Evolutionary conservation across 371 early-diverging fungal species (phyloP), one percentile per base, ranked within the genome.

Genomic region (Vavraia culicis): DNA sequence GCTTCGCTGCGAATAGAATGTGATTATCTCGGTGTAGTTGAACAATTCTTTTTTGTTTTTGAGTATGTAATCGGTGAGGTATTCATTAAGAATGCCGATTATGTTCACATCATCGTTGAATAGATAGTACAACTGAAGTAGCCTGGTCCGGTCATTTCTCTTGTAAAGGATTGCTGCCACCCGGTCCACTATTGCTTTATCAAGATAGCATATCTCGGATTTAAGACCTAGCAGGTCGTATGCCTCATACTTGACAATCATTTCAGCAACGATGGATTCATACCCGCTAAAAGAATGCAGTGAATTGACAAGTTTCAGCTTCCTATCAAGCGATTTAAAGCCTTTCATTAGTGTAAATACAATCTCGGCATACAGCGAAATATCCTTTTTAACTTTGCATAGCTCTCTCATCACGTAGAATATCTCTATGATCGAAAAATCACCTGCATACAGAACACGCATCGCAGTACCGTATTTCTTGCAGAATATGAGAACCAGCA

Each of bases 231-330:
- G 33, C 10, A 63, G 13, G 43, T 63, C 60, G 39, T 35, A 63
- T 18, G 60, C 9, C 9, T 49, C 56, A 32, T 51, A 54, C 37
- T 61, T 61, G 14, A 61, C 46, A 36, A 65, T 57, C 21, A 43
- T 56, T 32, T 34, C 36, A n/a, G 65, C 46, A 32, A 61, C 50
- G 22, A 21, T 10, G 4, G 54, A 50, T 16, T 53, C 33, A 31
- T 49, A 61, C 20, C 39, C 33, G 2, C 60, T 59, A 13, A 39
- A 20, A 10, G 21, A 27, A 43, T 44, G n/a, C 37, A 65, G 13
- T 4, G 41, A 37, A 11, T 49, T 41, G 14, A 65, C 44, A 1
- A 61, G 15, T 31, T 51, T 49, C n/a, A 58, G 20, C 33, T 65
- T 65, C 4, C 39, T 54, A 13, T 48, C 18, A 3, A 23, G 35